Conservation (phyloP, 192 early-diverging fungal species). For the Paraglomus occultum region DNA sequence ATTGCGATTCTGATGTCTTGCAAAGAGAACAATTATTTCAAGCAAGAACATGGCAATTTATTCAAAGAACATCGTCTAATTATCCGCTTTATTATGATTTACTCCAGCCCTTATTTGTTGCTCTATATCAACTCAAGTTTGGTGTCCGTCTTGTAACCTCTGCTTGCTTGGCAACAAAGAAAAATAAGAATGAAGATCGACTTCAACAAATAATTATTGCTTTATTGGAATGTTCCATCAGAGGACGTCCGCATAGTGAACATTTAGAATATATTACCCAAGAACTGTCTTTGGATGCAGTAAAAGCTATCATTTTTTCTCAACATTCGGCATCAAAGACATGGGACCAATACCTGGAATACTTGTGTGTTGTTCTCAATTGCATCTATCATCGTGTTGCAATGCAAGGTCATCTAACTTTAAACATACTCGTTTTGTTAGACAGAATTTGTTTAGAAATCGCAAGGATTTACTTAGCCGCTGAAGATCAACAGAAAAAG, state of each 20-base stretch:
- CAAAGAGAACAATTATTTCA: constrained; percentile 68
- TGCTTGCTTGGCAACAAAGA: background rate
- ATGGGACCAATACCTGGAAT: constrained; percentile 54
- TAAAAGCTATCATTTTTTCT: constrained; percentile 50
- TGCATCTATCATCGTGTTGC: constrained; percentile 40
- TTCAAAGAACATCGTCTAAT: constrained; percentile 59
- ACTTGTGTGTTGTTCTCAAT: constrained; percentile 48
- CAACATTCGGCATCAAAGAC: constrained; percentile 34
- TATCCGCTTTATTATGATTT: constrained; percentile 78
- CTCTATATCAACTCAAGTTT: constrained; percentile 72
- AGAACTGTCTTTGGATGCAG: constrained; percentile 25
- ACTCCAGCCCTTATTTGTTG: constrained; percentile 63
- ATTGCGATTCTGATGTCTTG: constrained; percentile 40
- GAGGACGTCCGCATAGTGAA: background rate
- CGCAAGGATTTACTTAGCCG: constrained; percentile 58
- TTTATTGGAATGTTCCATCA: too few species aligned
- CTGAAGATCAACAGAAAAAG: constrained; percentile 56
- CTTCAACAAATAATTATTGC: too few species aligned
- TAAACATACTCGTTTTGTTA: constrained; percentile 40
- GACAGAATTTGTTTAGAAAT: constrained; percentile 59
- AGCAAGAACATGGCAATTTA: constrained; percentile 62
- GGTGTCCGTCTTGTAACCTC: constrained; percentile 61
- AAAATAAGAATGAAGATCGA: too few species aligned
- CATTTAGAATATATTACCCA: constrained; percentile 26
- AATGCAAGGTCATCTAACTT: constrained; percentile 41